Base-by-base conservation (phyloP, 2,329 filamentous ascomycete species). In the Aspergillus sergii region DNA sequence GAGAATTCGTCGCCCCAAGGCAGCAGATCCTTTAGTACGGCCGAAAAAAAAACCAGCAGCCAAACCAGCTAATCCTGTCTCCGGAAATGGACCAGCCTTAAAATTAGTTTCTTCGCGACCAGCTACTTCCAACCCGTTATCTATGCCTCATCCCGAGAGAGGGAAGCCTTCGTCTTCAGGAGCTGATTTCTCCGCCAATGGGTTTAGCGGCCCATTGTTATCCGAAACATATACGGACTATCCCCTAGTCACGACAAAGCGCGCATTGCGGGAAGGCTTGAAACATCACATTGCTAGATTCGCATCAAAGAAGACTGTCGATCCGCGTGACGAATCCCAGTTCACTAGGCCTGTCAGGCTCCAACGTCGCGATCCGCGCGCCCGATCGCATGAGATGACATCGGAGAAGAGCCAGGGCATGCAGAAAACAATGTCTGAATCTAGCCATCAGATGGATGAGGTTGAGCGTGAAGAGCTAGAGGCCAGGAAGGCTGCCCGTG, bases 241-340 rank as follows among this genome's bases (percentile, higher is more conserved):
- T 69, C 92, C 92, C 16, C 84, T 98, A 21, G 87, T 93, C 67
- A 92, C 93, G 8, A 96, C 92, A 8, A 96, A 96, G 78, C 89
- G 89, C 72, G 88, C 89, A 11, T 79, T 97, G 57, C 85, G 92
- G 61, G 90, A 95, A 69, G 91, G 91, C 7, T 81, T 96, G 63
- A 91, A 94, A 56, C 89, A 93, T 72, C 95, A 99, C 75, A 87
- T 96, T 66, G 94, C 97, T 83, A 90, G 92, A 69, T 89, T 99
- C 61, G 85, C 90, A 66, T 82, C 85, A 58, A 88, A 88, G 71
- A 84, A 83, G 66, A 80, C 74, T n/a, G 80, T 88, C 65, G 90
- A 91, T 69, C 85, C 88, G 36, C 84, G 92, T 64, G 89, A 98
- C 72, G 89, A 94, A 68, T 83, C 89, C 7, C 89, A 96, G 58